phyloP scores from a whole-genome alignment of 805 yeast species.

The Lachancea cidri region DNA sequence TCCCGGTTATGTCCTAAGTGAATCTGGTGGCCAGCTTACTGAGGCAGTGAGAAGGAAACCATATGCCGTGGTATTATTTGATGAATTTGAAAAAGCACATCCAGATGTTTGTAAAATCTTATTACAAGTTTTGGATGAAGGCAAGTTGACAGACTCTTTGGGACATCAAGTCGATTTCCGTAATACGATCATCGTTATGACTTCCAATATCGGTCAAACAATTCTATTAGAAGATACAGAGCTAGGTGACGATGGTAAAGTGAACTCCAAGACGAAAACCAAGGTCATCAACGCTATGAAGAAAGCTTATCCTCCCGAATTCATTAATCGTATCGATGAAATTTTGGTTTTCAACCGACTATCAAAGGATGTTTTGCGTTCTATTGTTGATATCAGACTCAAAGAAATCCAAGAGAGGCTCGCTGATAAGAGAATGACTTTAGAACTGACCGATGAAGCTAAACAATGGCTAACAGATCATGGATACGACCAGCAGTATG shows the following conservation, averaged over 20 bases:
- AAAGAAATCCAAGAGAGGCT: conserved; percentile 76
- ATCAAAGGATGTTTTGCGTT: conserved; percentile 65
- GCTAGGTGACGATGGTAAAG: conserved; percentile 55
- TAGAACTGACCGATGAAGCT: conserved; percentile 55
- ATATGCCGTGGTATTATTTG: conserved; percentile 86
- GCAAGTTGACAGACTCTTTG: conserved; percentile 88
- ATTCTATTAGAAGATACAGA: conserved; percentile 57
- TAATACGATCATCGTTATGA: conserved; percentile 93
- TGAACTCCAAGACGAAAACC: conserved; percentile 47
- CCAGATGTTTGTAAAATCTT: conserved; percentile 88
- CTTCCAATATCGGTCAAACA: conserved; percentile 95
- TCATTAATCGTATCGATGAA: conserved; percentile 90
- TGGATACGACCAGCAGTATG: conserved; percentile 90
- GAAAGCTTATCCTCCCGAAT: conserved; percentile 84
- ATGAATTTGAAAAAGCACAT: conserved; percentile 96
- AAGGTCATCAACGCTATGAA: conserved; percentile 66
- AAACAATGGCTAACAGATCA: conserved; percentile 73
- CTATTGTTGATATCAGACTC: conserved; percentile 81
- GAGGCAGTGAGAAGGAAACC: conserved; percentile 96
- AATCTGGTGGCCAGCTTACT: conserved; percentile 87
- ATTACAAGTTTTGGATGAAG: conserved; percentile 92
- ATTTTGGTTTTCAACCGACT: conserved; percentile 89
- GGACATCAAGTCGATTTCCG: conserved; percentile 93
- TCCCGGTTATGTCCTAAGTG: conserved; percentile 96
- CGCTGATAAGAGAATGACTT: conserved; percentile 66